These are phyloP conservation scores for Perilla frutescens DNA, from an alignment of 257 asterid genomes.

Conservation along the genomic window DNA sequence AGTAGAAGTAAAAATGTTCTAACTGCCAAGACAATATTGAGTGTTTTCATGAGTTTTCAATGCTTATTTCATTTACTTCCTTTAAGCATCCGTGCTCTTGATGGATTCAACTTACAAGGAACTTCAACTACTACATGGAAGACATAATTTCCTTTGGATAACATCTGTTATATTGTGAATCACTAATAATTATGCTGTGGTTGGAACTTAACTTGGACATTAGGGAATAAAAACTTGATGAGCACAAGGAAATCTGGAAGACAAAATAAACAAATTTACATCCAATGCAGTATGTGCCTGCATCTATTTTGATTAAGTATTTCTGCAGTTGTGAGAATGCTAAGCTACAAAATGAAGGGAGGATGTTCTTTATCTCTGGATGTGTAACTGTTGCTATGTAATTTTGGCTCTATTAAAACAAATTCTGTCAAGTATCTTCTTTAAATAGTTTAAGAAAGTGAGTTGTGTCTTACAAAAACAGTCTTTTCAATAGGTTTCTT, in stretches of 20 bases:
- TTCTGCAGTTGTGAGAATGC: slow-evolving; percentile 3
- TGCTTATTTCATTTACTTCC: no score
- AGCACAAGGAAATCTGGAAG: not conserved
- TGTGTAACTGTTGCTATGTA: not conserved
- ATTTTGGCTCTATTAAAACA: not conserved
- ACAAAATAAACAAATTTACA: not conserved
- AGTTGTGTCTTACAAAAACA: not conserved
- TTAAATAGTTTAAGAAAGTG: slow-evolving; percentile 19
- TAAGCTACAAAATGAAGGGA: not conserved
- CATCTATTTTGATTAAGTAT: not conserved
- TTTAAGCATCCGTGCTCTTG: no score
- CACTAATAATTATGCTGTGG: not conserved
- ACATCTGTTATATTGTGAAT: no score
- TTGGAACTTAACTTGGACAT: not conserved
- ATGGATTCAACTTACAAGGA: no score
- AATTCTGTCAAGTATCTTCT: slow-evolving; percentile 3
- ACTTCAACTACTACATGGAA: no score
- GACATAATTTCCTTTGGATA: no score
- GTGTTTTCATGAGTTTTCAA: no score
- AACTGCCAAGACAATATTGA: no score
- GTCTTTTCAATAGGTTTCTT: slow-evolving; percentile 4
- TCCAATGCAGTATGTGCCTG: not conserved
- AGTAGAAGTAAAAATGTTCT: no score
- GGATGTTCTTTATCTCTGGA: not conserved
- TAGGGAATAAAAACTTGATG: not conserved